Evolutionary conservation across 2,329 filamentous ascomycete genomes (phyloP).

Genomic region (Rachicladosporium sp.): DNA sequence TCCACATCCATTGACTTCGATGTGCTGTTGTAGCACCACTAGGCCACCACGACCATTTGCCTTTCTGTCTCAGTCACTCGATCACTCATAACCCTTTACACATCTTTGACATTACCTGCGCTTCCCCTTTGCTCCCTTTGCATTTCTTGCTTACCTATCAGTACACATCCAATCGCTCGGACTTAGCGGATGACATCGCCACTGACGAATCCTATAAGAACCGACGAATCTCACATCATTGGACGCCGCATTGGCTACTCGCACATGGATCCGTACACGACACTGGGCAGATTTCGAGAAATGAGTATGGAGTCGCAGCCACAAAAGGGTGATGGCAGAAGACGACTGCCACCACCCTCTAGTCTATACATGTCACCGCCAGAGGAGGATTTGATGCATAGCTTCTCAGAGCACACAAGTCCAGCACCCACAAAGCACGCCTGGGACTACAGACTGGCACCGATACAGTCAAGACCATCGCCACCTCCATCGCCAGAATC

Average conservation of each 20-base stretch:
- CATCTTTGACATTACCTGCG: neutral
- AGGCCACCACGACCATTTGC: conserved; percentile 1
- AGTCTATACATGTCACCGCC: conserved; percentile 6
- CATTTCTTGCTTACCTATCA: neutral
- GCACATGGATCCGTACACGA: too few relatives aligned
- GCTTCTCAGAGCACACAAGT: conserved; percentile 7
- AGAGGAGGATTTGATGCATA: conserved; percentile 6
- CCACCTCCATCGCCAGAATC: conserved; percentile 11
- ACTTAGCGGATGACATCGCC: conserved; percentile 3
- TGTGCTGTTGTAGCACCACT: too few relatives aligned
- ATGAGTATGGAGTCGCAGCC: too few relatives aligned
- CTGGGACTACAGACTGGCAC: conserved; percentile 7
- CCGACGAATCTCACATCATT: too few relatives aligned
- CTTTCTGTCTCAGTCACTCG: conserved; percentile 3
- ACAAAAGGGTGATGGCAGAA: neutral
- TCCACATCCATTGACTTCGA: too few relatives aligned
- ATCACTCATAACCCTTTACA: neutral
- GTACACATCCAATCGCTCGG: conserved; percentile 1
- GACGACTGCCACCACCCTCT: conserved; percentile 3
- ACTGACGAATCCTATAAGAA: conserved; percentile 2
- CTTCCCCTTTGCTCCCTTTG: neutral
- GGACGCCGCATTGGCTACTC: too few relatives aligned
- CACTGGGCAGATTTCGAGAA: too few relatives aligned
- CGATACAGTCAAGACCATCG: conserved; percentile 8
- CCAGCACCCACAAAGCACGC: neutral